A percentile compares a stretch with the other conserved stretches of the same genome.
phyloP scores from a whole-genome alignment of 495 filamentous ascomycete species.

The Talaromyces borbonicus region DNA sequence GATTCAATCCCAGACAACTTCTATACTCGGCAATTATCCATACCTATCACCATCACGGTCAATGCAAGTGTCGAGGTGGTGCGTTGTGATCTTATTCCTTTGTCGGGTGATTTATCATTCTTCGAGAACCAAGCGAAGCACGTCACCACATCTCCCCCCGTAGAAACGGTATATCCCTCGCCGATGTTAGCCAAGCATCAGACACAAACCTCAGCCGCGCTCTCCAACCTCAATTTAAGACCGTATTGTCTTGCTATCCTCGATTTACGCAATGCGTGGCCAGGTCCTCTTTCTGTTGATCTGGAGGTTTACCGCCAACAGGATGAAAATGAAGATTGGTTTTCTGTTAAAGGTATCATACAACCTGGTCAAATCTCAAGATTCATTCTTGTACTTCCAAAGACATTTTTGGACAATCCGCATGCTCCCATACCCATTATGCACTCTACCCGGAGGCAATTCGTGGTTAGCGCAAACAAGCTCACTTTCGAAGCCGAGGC shows the following conservation, averaged over 20 bases:
- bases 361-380: constrained; percentile 71
- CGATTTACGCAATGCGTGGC: constrained; percentile 84
- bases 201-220: constrained; percentile 29
- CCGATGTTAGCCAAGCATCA: constrained; percentile 11
- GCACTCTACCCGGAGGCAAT: constrained; percentile 72
- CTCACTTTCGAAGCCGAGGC: constrained; percentile 70
- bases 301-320: constrained; percentile 6
- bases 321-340: constrained; percentile 18
- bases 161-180: not conserved
- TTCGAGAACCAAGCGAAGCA: constrained; percentile 18
- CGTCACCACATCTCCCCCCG: not conserved
- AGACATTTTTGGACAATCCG: constrained; percentile 67
- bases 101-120: constrained; percentile 49
- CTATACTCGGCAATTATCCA: constrained; percentile 72
- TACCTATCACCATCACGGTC: constrained; percentile 80
- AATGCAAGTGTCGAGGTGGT: constrained; percentile 79
- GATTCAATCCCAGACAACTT: constrained; percentile 60
- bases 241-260: constrained; percentile 65
- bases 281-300: constrained; percentile 52
- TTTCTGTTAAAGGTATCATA: constrained; percentile 49
- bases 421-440: constrained; percentile 70
- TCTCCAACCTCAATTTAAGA: constrained; percentile 30
- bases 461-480: constrained; percentile 73
- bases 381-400: constrained; percentile 64
- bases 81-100: constrained; percentile 67